A percentile compares a stretch with the other conserved stretches of the same genome.
Conservation (phyloP, 148 eudicot species). For the Camellia lanceoleosa region DNA sequence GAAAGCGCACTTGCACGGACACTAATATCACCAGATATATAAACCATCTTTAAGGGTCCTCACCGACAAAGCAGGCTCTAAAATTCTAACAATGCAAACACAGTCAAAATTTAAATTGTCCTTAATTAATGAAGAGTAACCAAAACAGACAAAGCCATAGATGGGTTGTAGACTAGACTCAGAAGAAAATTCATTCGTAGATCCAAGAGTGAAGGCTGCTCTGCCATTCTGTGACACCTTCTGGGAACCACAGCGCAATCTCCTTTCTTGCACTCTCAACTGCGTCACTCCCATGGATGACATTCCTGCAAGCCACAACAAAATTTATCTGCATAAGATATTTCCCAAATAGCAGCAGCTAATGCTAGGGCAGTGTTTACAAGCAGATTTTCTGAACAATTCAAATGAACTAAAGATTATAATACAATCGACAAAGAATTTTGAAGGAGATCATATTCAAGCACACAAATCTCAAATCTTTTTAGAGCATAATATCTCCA, state of each 20-base stretch:
- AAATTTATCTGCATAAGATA: background rate
- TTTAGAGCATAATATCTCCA: background rate
- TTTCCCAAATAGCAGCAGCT: background rate
- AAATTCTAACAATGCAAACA: background rate
- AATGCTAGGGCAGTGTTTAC: no score
- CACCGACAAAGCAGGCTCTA: no score
- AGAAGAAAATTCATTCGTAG: conserved; percentile 45
- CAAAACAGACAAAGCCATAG: background rate
- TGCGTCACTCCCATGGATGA: conserved; percentile 88
- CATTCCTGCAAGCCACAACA: conserved; percentile 44
- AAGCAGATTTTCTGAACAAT: no score
- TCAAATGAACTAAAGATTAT: no score
- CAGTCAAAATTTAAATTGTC: background rate
- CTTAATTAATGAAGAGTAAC: background rate
- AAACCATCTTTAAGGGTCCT: background rate
- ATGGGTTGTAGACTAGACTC: background rate
- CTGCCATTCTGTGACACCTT: conserved; percentile 69
- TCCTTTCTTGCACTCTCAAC: conserved; percentile 87
- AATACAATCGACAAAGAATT: background rate
- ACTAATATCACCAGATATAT: background rate
- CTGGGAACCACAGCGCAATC: conserved; percentile 93
- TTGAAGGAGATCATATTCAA: background rate
- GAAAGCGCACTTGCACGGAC: background rate
- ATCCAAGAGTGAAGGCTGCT: conserved; percentile 87
- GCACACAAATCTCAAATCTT: background rate